These are phyloP conservation scores for Hylodesmum podocarpum DNA, from an alignment of 306 rosid species.

Conservation along the genomic window DNA sequence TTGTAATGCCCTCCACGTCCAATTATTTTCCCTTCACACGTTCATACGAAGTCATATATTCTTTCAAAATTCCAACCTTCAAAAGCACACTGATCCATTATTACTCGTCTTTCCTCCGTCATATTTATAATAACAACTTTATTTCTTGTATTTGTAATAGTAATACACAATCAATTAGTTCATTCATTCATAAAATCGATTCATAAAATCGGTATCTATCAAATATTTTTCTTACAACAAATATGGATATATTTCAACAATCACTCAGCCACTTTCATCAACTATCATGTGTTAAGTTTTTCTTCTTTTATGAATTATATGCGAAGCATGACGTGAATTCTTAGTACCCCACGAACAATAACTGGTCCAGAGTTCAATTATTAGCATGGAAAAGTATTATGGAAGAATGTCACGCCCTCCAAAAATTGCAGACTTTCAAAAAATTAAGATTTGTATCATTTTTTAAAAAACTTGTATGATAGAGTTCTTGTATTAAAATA, in stretches of 20 bases:
- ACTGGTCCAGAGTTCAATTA: neutral
- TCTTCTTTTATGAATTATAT: neutral
- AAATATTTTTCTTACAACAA: too few species aligned
- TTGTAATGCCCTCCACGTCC: neutral
- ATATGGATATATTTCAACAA: too few species aligned
- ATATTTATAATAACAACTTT: too few species aligned
- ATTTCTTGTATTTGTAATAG: too few species aligned
- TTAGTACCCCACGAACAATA: neutral
- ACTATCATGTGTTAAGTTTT: neutral
- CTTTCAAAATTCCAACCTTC: constrained; percentile 16
- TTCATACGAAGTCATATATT: neutral
- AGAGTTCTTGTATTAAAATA: too few species aligned
- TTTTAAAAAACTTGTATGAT: too few species aligned
- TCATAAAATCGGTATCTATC: too few species aligned
- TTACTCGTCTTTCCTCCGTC: neutral
- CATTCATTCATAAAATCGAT: too few species aligned
- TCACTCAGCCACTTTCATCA: neutral
- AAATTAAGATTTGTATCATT: too few species aligned
- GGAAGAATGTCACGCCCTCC: neutral
- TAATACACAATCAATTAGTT: too few species aligned
- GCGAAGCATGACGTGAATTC: neutral
- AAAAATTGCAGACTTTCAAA: neutral
- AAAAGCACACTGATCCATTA: constrained; percentile 2
- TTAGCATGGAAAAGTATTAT: neutral
- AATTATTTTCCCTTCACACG: neutral